Base-by-base conservation (phyloP, 352 stramenopile genomes). In the Phytophthora tentaculata region DNA sequence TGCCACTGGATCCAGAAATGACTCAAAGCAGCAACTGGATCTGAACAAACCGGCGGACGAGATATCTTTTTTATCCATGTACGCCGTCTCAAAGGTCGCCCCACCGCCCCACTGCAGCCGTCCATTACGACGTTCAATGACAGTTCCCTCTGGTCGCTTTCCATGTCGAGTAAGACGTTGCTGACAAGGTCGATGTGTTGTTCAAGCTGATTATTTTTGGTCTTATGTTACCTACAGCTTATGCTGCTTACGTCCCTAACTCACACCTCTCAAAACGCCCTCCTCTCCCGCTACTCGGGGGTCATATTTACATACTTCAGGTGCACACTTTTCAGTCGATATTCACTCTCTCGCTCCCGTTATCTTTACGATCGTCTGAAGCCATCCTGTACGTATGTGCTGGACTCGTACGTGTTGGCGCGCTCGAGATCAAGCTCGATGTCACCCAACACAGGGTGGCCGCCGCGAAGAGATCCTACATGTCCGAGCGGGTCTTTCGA, bases 361-460 rank as follows among this genome's bases (percentile, higher is more conserved):
- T 35, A 32, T 28, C 5, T 35, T 77, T 23, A 74, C 32, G 61
- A 16, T 37, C 41, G 65, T 59, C 49, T 47, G 57, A 59, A 74
- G 32, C 70, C 65, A 35, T 74, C 61, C 52, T 79, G 67, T 23
- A 75, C 48, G 23, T 67, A 75, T 45, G 67, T 66, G 23, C 60
- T 74, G 56, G 64, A 74, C 23, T 45, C 47, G 55, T 76, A 73
- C 29, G 62, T 77, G 63, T 73, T 10, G 19, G 64, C 58, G 2
- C 53, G 65, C 14, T 75, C 69, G 5, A 70, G n/a, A 37, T 71
- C 72, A 17, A 73, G 41, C 5, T 72, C 62, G 23, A 71, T 24
- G 52, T 73, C 69, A 43, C 55, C 61, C 28, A 72, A 50, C 3
- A 73, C 50, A 8, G 64, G 53, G 52, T 61, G 35, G 6, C 20